Evolutionary conservation across 179 eudicot genomes (phyloP), one percentile per base, ranked within the genome.

Genomic region (Beta macrorhiza): DNA sequence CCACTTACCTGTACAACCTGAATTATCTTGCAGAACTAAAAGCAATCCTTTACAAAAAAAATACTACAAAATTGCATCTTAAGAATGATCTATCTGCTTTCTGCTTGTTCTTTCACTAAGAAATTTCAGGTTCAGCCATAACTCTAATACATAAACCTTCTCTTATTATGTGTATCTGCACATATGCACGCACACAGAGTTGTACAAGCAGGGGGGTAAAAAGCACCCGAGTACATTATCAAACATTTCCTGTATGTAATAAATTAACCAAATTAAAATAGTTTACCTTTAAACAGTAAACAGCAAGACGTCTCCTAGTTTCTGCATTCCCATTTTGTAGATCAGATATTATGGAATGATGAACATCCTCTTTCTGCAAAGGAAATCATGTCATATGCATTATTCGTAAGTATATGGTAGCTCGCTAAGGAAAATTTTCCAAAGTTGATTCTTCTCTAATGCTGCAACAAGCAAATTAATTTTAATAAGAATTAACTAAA

Each of bases 281-380:
- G 32, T 52, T 74, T 83, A 95, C 99, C 99, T 97, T 97, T 78
- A 97, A 89, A 84, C 99, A 97, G 85, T 97, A 97, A 42, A 97
- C 98, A 88, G 99, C 99, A 79, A 97, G 91, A 57, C 99, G 95
- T 82, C 98, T 88, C 88, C 99, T 92, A 78, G 99, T 97, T 90
- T 97, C 99, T 75, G 98, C 82, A 83, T 91, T 93, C 74, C 99
- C 99, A 91, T 97, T 97, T 88, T 97, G 99, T 84, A 97, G 91
- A 84, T 97, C 99, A 76, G 99, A 89, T 87, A 97, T 97, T 75
- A 97, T 97, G 74, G 99, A 97, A 86, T 97, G 99, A 88, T 97
- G 99, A 75, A 97, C 99, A 87, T 97, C 99, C 88, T 97, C 99
- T 92, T 97, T 97, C 99, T 95, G 95, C 89, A 84, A 77, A 81